phyloP scores from a whole-genome alignment of 2,329 filamentous ascomycete species.

The Xylariaceae sp. region DNA sequence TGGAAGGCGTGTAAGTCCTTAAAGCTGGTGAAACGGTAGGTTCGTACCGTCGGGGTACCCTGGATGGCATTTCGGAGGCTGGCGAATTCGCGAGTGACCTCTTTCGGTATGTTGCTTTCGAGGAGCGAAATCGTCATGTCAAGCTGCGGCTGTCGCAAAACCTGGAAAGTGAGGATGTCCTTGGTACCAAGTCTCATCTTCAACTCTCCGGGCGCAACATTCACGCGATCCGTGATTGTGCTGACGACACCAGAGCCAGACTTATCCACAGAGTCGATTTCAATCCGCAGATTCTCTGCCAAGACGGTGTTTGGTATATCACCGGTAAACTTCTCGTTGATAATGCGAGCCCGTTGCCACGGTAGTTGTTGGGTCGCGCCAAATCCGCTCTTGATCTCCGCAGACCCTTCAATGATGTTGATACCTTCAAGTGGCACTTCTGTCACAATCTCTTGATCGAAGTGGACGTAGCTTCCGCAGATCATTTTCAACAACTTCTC shows the following conservation, averaged over 20 bases:
- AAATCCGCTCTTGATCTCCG: constrained; percentile 45
- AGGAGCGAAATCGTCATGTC: constrained; percentile 74
- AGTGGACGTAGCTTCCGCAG: constrained; percentile 63
- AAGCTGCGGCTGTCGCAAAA: constrained; percentile 67
- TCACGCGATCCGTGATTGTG: constrained; percentile 76
- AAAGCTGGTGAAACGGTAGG: constrained; percentile 61
- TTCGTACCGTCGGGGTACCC: constrained; percentile 60
- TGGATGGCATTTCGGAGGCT: constrained; percentile 54
- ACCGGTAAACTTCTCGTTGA: constrained; percentile 64
- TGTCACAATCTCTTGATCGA: constrained; percentile 64
- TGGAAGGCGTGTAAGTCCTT: constrained; percentile 74
- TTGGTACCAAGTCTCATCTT: constrained; percentile 60
- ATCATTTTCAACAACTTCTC: constrained; percentile 66
- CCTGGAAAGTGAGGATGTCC: constrained; percentile 55
- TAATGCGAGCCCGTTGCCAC: constrained; percentile 64
- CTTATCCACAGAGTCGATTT: constrained; percentile 64
- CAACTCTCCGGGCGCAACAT: constrained; percentile 70
- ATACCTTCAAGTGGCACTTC: constrained; percentile 64
- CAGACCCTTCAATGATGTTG: constrained; percentile 52
- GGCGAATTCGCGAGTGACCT: constrained; percentile 57
- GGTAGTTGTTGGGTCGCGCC: constrained; percentile 46
- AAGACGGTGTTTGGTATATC: constrained; percentile 65
- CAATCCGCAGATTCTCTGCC: constrained; percentile 68
- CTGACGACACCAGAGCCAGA: constrained; percentile 41
- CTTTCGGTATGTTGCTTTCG: constrained; percentile 58